Evolutionary conservation across 176 grass and related monocot species (phyloP).

Genomic region (Melocanna baccifera): DNA sequence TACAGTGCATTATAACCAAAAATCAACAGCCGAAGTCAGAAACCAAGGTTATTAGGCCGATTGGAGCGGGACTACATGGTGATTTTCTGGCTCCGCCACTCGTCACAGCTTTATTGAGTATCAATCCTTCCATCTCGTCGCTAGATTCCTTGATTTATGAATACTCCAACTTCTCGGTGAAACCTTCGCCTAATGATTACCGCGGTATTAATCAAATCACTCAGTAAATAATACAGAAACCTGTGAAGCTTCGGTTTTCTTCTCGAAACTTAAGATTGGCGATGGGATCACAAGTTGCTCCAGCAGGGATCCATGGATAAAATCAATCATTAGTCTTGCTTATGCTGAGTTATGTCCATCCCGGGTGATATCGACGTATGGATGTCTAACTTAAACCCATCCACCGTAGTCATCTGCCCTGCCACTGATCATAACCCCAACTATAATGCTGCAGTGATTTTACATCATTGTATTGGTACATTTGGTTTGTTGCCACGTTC

Average conservation of each 20-base stretch:
- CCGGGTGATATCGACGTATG: too few species aligned
- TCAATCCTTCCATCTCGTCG: background rate
- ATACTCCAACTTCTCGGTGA: background rate
- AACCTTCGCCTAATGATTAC: background rate
- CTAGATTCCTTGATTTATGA: background rate
- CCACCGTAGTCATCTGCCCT: background rate
- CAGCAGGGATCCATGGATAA: background rate
- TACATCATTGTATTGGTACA: background rate
- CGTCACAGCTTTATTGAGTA: background rate
- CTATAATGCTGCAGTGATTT: background rate
- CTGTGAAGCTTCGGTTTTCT: background rate
- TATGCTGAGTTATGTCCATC: background rate
- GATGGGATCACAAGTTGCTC: background rate
- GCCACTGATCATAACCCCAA: background rate
- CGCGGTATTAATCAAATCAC: background rate
- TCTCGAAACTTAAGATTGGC: background rate
- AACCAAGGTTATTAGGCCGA: too few species aligned
- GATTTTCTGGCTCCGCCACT: too few species aligned
- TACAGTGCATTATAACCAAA: too few species aligned
- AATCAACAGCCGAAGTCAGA: fast-evolving
- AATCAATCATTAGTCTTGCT: background rate
- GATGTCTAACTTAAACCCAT: background rate
- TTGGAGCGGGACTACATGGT: too few species aligned
- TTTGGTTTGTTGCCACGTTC: background rate
- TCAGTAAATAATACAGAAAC: background rate